A percentile compares a stretch with the other conserved stretches of the same genome.
Evolutionary conservation across 805 yeast species (phyloP).

Genomic region (Ogataea angusta): DNA sequence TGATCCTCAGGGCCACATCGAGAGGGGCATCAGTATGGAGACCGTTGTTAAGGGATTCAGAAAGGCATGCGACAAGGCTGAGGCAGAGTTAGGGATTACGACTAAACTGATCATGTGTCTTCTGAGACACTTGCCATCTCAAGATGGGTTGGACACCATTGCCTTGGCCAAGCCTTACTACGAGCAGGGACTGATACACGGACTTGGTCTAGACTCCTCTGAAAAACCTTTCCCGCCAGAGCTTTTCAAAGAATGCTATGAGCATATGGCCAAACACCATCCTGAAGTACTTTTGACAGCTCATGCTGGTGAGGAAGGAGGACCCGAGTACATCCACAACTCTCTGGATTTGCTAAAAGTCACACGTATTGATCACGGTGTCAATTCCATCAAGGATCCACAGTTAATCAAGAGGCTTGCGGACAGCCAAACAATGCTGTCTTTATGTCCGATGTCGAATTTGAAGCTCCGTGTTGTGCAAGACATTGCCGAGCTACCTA

Average conservation of each 20-base stretch:
- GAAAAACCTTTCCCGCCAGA: constrained; percentile 78
- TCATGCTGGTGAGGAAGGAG: constrained; percentile 90
- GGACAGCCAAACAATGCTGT: constrained; percentile 50
- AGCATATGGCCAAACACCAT: constrained; percentile 42
- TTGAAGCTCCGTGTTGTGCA: constrained; percentile 71
- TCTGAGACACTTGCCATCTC: constrained; percentile 68
- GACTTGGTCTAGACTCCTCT: constrained; percentile 78
- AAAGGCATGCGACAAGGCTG: constrained; percentile 65
- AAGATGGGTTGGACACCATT: constrained; percentile 55
- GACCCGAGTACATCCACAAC: constrained; percentile 58
- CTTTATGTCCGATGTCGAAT: constrained; percentile 78
- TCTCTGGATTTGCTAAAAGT: constrained; percentile 59
- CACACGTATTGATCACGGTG: constrained; percentile 79
- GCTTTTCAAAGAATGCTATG: constrained; percentile 62
- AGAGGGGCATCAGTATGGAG: constrained; percentile 59
- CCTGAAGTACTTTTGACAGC: constrained; percentile 68
- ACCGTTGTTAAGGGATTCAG: constrained; percentile 63
- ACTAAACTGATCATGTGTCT: constrained; percentile 79
- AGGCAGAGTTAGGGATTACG: constrained; percentile 55
- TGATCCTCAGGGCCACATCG: constrained; percentile 83
- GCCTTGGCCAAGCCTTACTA: constrained; percentile 50
- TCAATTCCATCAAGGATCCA: constrained; percentile 55
- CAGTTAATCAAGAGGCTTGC: constrained; percentile 58
- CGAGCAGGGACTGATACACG: constrained; percentile 59
- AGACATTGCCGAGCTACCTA: constrained; percentile 65